Conservation (phyloP, 2,329 filamentous ascomycete genomes). For the Stagonosporopsis chrysanthemi region DNA sequence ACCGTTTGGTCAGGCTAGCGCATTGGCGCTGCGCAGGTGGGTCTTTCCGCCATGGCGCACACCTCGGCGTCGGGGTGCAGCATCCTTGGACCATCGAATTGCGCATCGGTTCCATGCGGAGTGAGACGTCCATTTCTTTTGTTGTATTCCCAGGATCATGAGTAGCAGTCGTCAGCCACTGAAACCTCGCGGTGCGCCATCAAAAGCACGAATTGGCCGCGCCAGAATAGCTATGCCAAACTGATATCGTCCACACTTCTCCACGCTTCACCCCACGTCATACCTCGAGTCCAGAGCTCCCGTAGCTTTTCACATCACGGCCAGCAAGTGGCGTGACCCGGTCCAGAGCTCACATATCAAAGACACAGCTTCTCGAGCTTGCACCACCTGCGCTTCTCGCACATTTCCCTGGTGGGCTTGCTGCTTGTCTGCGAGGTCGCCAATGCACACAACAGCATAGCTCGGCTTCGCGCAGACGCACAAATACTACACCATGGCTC, state of each 20-base stretch:
- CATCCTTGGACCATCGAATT: constrained; percentile 6
- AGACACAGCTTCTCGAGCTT: not conserved
- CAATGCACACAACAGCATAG: constrained; percentile 7
- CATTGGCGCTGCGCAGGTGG: constrained; percentile 4
- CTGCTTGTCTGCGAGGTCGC: constrained; percentile 4
- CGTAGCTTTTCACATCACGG: constrained; percentile 1
- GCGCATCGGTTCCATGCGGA: constrained; percentile 9
- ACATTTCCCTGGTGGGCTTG: not conserved
- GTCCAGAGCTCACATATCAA: not conserved
- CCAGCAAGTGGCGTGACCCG: not conserved
- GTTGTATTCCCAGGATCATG: constrained; percentile 12
- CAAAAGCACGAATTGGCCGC: constrained; percentile 16
- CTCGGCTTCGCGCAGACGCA: constrained; percentile 3
- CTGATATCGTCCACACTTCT: constrained; percentile 15
- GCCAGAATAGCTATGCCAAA: constrained; percentile 4
- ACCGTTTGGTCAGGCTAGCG: constrained; percentile 7
- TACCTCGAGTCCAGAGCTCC: constrained; percentile 7
- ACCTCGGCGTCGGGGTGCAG: constrained; percentile 16
- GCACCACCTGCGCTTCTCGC: not conserved
- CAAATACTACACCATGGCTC: constrained; percentile 6
- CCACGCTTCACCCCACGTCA: constrained; percentile 21
- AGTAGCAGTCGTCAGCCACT: constrained; percentile 9
- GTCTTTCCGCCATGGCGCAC: constrained; percentile 16
- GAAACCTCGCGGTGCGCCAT: constrained; percentile 6
- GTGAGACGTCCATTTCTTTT: constrained; percentile 18